Evolutionary conservation across 371 early-diverging fungal genomes (phyloP).

Genomic region (Parasitella parasitica): DNA sequence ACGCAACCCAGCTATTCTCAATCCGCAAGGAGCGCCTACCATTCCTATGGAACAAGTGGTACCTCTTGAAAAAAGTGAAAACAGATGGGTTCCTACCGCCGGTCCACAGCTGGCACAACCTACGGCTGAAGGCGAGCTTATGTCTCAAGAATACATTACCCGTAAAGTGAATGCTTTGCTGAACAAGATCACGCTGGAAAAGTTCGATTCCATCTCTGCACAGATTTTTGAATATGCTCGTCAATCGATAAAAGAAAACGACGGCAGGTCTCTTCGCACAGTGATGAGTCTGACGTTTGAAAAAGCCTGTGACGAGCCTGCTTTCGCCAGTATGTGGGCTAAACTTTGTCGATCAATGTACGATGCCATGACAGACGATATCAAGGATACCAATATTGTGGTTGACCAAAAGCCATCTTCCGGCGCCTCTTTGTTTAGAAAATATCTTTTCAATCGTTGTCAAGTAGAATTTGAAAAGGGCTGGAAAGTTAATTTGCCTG

Average conservation of each 20-base stretch:
- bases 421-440: constrained; percentile 82
- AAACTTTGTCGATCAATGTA: constrained; percentile 75
- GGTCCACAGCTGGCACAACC: constrained; percentile 14
- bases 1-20: constrained; percentile 37
- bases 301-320: constrained; percentile 93
- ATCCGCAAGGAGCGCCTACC: constrained; percentile 49
- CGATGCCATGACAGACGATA: constrained; percentile 57
- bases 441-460: constrained; percentile 87
- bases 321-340: constrained; percentile 90
- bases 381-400: constrained; percentile 50
- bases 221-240: constrained; percentile 80
- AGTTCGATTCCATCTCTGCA: constrained; percentile 80
- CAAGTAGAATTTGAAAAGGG: constrained; percentile 89
- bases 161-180: constrained; percentile 85
- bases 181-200: constrained; percentile 94
- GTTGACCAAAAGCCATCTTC: constrained; percentile 51
- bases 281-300: constrained; percentile 88
- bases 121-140: constrained; percentile 40
- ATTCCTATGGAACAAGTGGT: constrained; percentile 64
- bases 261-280: constrained; percentile 71
- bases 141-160: constrained; percentile 60
- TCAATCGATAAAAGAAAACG: constrained; percentile 64
- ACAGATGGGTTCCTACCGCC: constrained; percentile 76
- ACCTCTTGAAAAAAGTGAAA: constrained; percentile 79
- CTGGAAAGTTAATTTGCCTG: constrained; percentile 68